Conservation (phyloP, 2,329 filamentous ascomycete species). For the Aspergillus tamarii region DNA sequence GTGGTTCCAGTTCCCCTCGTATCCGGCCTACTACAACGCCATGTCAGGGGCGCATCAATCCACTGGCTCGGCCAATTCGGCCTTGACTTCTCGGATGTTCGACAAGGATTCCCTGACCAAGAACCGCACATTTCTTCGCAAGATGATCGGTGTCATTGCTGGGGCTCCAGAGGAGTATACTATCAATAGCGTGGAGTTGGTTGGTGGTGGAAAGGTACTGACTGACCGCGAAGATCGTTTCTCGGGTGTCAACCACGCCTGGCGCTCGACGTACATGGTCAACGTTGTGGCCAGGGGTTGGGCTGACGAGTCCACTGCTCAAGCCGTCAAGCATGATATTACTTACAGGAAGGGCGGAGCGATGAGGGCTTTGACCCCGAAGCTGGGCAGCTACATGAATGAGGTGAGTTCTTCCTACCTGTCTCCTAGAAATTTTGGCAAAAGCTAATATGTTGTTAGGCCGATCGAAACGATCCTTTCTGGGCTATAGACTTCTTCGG, state of each 20-base stretch:
- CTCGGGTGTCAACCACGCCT: slow-evolving; percentile 56
- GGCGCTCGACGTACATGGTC: slow-evolving; percentile 49
- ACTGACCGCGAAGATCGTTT: slow-evolving; percentile 35
- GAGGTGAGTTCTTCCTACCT: slow-evolving; percentile 23
- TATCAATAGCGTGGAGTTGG: slow-evolving; percentile 21
- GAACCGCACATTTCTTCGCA: slow-evolving; percentile 4
- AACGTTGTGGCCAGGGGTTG: slow-evolving; percentile 31
- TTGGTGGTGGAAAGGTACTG: slow-evolving; percentile 35
- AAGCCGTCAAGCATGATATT: slow-evolving; percentile 32
- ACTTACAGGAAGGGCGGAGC: slow-evolving; percentile 35
- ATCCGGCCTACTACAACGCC: slow-evolving; percentile 30
- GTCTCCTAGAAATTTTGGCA: too few species aligned
- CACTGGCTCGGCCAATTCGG: slow-evolving; percentile 22
- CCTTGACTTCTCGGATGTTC: slow-evolving; percentile 31
- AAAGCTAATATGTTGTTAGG: slow-evolving; percentile 3
- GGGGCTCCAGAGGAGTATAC: slow-evolving; percentile 21
- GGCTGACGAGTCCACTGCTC: slow-evolving; percentile 18
- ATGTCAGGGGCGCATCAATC: slow-evolving; percentile 29
- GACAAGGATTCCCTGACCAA: slow-evolving; percentile 16
- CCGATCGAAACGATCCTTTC: slow-evolving; percentile 21
- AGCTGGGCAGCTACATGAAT: slow-evolving; percentile 42
- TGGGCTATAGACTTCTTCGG: slow-evolving; percentile 22
- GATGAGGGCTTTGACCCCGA: slow-evolving; percentile 35
- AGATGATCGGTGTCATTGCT: slow-evolving; percentile 14
- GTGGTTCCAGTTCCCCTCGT: slow-evolving; percentile 32